Percentiles rank a stretch among this genome's conserved stretches.
Evolutionary conservation across 108 stramenopile species (phyloP).

Genomic region (Parietichytrium sp.): DNA sequence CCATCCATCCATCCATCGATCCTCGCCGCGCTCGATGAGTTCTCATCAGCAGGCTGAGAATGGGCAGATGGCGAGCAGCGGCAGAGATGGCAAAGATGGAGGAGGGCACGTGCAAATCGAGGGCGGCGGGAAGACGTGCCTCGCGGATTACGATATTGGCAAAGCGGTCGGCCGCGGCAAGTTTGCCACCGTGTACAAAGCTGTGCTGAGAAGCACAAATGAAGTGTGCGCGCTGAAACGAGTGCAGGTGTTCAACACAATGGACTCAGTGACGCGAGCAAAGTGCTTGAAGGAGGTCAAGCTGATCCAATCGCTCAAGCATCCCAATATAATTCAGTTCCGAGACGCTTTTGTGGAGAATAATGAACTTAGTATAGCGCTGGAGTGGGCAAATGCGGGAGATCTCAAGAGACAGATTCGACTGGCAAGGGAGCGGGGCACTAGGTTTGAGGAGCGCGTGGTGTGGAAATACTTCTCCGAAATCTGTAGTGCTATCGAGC

Average conservation of each 20-base stretch:
- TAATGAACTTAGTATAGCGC: constrained; percentile 50
- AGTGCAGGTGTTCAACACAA: constrained; percentile 53
- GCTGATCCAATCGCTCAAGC: constrained; percentile 56
- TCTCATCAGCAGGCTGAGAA: too few species aligned
- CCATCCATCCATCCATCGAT: too few species aligned
- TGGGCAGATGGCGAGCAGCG: too few species aligned
- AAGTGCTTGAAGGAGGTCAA: constrained; percentile 65
- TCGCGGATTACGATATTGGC: not conserved
- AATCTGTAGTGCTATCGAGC: constrained; percentile 43
- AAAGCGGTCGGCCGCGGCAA: constrained; percentile 45
- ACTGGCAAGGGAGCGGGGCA: constrained; percentile 49
- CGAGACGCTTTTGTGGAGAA: constrained; percentile 53
- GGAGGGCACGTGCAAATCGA: too few species aligned
- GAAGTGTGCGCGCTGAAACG: constrained; percentile 62
- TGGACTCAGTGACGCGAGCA: constrained; percentile 52
- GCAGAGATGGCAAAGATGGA: too few species aligned
- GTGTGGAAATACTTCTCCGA: constrained; percentile 58
- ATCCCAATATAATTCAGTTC: constrained; percentile 65
- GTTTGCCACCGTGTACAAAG: constrained; percentile 65
- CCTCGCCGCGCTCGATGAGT: too few species aligned
- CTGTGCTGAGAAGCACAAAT: constrained; percentile 48
- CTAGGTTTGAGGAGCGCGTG: constrained; percentile 51
- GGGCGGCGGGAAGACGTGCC: too few species aligned
- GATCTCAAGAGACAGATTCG: constrained; percentile 62
- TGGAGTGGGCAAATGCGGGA: constrained; percentile 65